Conservation (phyloP, 345 rosid species). For the Salix dunnii region DNA sequence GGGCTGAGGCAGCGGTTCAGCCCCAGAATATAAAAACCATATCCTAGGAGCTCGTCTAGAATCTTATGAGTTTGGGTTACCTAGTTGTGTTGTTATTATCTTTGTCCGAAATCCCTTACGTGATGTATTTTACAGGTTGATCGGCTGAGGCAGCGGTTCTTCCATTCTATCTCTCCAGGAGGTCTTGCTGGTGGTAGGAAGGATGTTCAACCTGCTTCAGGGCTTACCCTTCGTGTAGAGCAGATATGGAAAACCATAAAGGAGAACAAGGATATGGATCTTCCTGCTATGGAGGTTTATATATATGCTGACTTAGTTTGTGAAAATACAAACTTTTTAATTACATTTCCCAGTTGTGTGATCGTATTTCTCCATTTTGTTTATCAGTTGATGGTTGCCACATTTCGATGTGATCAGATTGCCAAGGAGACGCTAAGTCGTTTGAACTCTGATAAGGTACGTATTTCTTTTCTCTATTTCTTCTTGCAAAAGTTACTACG, state of each 20-base stretch:
- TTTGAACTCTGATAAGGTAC: conserved; percentile 28
- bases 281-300: conserved; percentile 35
- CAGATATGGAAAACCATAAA: conserved; percentile 35
- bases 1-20: too few species aligned
- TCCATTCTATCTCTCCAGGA: conserved; percentile 38
- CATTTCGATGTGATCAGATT: conserved; percentile 37
- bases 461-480: neutral
- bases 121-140: conserved; percentile 22
- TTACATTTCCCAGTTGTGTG: too few species aligned
- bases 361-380: neutral
- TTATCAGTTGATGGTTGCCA: conserved; percentile 38
- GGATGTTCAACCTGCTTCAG: conserved; percentile 37
- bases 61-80: too few species aligned
- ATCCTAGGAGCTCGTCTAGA: too few species aligned
- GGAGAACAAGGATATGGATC: conserved; percentile 36
- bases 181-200: conserved; percentile 36
- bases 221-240: conserved; percentile 28
- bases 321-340: neutral
- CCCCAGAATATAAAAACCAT: too few species aligned
- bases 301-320: too few species aligned
- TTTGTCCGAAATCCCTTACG: too few species aligned
- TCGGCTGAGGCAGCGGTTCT: conserved; percentile 31
- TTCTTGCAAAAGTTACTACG: too few species aligned
- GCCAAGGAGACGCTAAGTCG: conserved; percentile 24
- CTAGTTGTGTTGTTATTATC: too few species aligned